Evolutionary conservation across 495 filamentous ascomycete genomes (phyloP), one percentile per base, ranked within the genome.

Genomic region (Haplographium delicatum): DNA sequence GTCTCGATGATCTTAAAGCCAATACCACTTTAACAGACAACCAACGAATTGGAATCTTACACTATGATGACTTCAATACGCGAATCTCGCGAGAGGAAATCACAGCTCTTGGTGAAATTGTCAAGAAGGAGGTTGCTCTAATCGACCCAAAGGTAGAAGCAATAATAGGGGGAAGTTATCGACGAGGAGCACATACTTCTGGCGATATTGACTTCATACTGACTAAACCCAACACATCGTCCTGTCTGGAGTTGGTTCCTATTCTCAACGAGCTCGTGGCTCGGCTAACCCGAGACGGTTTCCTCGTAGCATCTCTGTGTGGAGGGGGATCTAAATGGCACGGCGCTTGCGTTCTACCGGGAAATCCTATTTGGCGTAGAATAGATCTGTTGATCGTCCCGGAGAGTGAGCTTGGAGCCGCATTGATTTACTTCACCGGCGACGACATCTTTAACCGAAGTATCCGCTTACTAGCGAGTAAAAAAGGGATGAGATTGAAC

Each of bases 371-470:
- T 3, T 95, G 89, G 89, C 77, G 89, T 19, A 78, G 90, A 1
- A 85, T 96, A 51, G 93, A 98, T 62, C 78, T 96, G 24, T 72
- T 98, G 0, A 75, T 95, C 13, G 93, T 96, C 10, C 89, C 90
- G 0, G 80, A 82, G 53, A 72, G 76, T 0, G 83, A 96, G 67
- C 71, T 91, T 33, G 93, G 93, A 2, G 93, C 93, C 1, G 91
- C 93, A 1, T 62, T 96, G 60, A 78, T 98, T 44, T 98, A 98
- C 60, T 98, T 96, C 57, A 96, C 93, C 0, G 93, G 93, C 1
- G 94, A 95, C 58, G 91, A 96, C 60, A 89, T 96, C 42, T 98
- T 98, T 70, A 98, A 98, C 59, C 74, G 91, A 24, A 93, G 87
- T 48, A 78, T 96, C 66, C 67, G 93, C 55, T 66, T 96, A 9